Percentiles rank a stretch among this genome's conserved stretches.
phyloP scores from a whole-genome alignment of 192 early-diverging fungal genomes.

The Gonapodya prolifera region DNA sequence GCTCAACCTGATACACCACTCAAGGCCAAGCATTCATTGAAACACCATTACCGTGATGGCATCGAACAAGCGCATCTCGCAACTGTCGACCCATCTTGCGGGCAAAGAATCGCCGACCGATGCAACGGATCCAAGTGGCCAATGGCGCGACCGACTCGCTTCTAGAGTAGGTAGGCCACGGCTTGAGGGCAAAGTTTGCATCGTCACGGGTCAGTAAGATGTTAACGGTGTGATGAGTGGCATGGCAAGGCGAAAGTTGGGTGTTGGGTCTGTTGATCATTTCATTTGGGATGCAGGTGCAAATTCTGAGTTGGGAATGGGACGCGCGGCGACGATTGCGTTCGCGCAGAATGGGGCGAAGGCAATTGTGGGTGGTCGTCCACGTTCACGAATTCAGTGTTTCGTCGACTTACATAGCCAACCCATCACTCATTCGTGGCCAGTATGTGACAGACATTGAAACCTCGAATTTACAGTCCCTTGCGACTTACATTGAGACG shows the following conservation, averaged over 20 bases:
- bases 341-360: constrained; percentile 16
- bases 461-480: constrained; percentile 16
- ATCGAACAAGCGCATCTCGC: no score
- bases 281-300: not conserved
- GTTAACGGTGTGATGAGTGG: constrained; percentile 29
- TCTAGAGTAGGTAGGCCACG: no score
- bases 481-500: constrained; percentile 23
- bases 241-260: not conserved
- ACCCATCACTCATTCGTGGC: no score
- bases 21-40: no score
- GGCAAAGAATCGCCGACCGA: no score
- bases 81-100: no score
- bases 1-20: no score
- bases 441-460: constrained; percentile 29
- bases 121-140: no score
- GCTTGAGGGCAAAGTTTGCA: constrained; percentile 30
- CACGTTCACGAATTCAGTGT: not conserved
- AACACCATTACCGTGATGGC: no score
- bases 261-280: not conserved
- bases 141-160: no score
- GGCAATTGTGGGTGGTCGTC: not conserved
- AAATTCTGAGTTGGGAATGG: constrained; percentile 5
- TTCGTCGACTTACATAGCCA: no score
- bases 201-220: constrained; percentile 31
- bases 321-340: constrained; percentile 18